Evolutionary conservation across 1,284 basidiomycete genomes (phyloP), one percentile per base, ranked within the genome.

Genomic region (Golubevia sp.): DNA sequence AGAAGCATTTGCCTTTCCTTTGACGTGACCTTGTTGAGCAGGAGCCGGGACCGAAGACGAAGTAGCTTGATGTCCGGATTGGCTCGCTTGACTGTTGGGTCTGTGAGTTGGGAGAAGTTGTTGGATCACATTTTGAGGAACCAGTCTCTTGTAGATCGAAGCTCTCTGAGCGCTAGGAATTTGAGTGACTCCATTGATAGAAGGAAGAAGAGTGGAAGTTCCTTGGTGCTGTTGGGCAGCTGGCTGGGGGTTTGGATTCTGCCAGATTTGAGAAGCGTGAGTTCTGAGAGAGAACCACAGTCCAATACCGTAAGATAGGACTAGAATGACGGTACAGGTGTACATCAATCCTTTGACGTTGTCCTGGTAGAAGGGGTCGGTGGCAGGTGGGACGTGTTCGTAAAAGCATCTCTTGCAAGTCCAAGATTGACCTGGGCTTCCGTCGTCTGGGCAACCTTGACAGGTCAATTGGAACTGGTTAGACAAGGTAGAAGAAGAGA

Each of bases 221-320:
- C 73, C 25, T 55, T 75, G 60, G 63, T 20, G 67, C 20, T 56
- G 24, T 2, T 64, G 64, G 49, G 57, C 11, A 18, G 49, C n/a
- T 15, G 49, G 49, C 3, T 49, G 38, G 5, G 24, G 54, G 3
- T 44, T 56, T 11, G 60, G 68, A 79, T 98, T 98, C 83, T 99
- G 95, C 97, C 97, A 99, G 74, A 99, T 99, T 83, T 99, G 97
- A 15, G 92, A 91, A 2, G 97, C 97, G 83, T 99, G 97, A 0
- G 97, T 99, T 53, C 94, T 91, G 20, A 99, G 89, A 53, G 96
- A 98, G 87, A 99, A 99, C 97, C 97, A 99, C 0, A 99, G 87
- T 38, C 97, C 97, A 63, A 99, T 90, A 53, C 97, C 88, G 85
- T 99, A 99, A 0, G 97, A 97, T 60, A 99, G 89, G 27, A 99